These are phyloP conservation scores for Hibiscus trionum DNA, from an alignment of 345 rosid genomes.

Conservation along the genomic window DNA sequence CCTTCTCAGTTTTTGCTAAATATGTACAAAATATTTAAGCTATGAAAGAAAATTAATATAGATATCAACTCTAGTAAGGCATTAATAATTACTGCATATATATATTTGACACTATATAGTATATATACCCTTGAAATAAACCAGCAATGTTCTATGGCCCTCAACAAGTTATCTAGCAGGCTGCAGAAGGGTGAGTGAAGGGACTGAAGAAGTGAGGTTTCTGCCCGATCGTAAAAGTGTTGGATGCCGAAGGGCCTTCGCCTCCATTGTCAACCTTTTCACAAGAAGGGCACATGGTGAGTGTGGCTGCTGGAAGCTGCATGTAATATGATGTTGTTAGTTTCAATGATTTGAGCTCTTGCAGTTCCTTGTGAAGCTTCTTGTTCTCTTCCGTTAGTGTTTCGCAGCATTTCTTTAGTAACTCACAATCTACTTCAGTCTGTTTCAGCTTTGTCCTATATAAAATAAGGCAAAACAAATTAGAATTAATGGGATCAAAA, in stretches of 20 bases:
- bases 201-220: conserved; percentile 4
- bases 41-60: not conserved
- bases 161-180: conserved; percentile 7
- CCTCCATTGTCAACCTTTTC: conserved; percentile 24
- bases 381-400: conserved; percentile 52
- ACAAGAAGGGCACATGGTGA: conserved; percentile 31
- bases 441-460: conserved; percentile 55
- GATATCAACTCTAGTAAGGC: not conserved
- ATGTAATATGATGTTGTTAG: conserved; percentile 15
- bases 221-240: not conserved
- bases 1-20: not conserved
- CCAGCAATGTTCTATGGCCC: not conserved
- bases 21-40: not conserved
- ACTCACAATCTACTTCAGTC: conserved; percentile 56
- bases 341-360: conserved; percentile 27
- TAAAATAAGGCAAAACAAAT: not conserved
- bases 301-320: conserved; percentile 26
- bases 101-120: not conserved
- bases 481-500: not conserved
- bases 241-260: not conserved
- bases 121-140: not conserved
- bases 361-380: conserved; percentile 48
- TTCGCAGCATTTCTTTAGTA: conserved; percentile 51
- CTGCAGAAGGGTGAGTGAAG: conserved; percentile 10
- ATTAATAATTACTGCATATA: not conserved